These are phyloP conservation scores for Paraconiothyrium sp. DNA, from an alignment of 2,329 filamentous ascomycete genomes.

Conservation along the genomic window DNA sequence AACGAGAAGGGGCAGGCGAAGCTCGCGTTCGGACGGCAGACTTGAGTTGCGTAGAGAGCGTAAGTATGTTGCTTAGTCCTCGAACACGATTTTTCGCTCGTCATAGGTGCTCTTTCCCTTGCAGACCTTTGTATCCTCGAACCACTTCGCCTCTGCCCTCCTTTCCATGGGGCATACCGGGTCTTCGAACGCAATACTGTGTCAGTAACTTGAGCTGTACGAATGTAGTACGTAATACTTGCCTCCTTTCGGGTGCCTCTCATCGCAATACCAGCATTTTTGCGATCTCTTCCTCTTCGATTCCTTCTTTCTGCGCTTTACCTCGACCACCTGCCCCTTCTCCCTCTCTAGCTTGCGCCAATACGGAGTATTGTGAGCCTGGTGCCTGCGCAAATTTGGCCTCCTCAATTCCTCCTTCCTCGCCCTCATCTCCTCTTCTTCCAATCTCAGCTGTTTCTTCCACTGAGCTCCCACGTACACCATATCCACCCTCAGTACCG, in stretches of 20 bases:
- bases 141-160: conserved; percentile 14
- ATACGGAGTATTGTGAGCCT: too few species aligned
- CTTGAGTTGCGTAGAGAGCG: conserved; percentile 4
- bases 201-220: not conserved
- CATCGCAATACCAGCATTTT: conserved; percentile 28
- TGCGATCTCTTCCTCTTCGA: conserved; percentile 2
- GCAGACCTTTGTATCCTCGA: conserved; percentile 19
- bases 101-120: conserved; percentile 4
- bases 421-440: not conserved
- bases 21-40: conserved; percentile 52
- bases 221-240: not conserved
- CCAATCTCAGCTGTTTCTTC: conserved; percentile 8
- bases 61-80: conserved; percentile 11
- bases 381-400: not conserved
- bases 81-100: conserved; percentile 13
- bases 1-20: conserved; percentile 57
- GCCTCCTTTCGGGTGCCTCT: conserved; percentile 19
- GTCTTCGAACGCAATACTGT: not conserved
- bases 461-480: conserved; percentile 19
- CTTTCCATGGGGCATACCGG: conserved; percentile 21
- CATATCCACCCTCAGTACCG: conserved; percentile 23
- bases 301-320: not conserved
- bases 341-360: not conserved
- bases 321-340: conserved; percentile 6
- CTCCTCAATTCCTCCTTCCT: not conserved